phyloP scores from a whole-genome alignment of 345 rosid genomes.

The Arabis alpina region DNA sequence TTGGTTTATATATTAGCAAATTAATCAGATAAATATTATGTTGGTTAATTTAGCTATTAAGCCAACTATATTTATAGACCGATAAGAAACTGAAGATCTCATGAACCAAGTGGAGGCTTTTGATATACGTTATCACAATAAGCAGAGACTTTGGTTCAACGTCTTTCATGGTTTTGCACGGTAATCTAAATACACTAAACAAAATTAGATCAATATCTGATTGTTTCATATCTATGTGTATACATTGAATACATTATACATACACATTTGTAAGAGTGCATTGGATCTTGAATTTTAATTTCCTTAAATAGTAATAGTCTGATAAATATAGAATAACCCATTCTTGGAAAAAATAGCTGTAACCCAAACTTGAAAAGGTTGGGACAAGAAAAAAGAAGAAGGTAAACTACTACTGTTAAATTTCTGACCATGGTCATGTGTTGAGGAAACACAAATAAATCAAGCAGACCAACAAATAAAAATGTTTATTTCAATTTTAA shows the following conservation, averaged over 20 bases:
- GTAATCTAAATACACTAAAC: too few species aligned
- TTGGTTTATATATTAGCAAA: background rate
- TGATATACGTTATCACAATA: conserved; percentile 43
- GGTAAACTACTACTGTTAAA: background rate
- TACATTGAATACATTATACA: background rate
- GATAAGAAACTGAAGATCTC: conserved; percentile 52
- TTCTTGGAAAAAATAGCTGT: conserved; percentile 26
- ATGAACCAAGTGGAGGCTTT: conserved; percentile 49
- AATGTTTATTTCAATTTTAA: too few species aligned
- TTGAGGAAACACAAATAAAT: conserved; percentile 39
- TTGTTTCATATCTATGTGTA: background rate
- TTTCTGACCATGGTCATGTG: background rate
- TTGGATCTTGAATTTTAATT: background rate
- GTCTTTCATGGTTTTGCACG: too few species aligned
- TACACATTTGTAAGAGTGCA: background rate
- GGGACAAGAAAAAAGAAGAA: background rate
- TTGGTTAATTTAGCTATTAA: conserved; percentile 16
- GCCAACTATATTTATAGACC: background rate
- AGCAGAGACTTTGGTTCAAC: too few species aligned
- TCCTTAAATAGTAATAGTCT: conserved; percentile 11
- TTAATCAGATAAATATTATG: background rate
- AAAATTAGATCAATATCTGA: conserved; percentile 1
- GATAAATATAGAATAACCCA: background rate
- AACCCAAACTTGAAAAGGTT: conserved; percentile 5
- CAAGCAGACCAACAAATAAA: conserved; percentile 16